Evolutionary conservation across 768 basidiomycete genomes (phyloP).

Genomic region (Phaffia australis): DNA sequence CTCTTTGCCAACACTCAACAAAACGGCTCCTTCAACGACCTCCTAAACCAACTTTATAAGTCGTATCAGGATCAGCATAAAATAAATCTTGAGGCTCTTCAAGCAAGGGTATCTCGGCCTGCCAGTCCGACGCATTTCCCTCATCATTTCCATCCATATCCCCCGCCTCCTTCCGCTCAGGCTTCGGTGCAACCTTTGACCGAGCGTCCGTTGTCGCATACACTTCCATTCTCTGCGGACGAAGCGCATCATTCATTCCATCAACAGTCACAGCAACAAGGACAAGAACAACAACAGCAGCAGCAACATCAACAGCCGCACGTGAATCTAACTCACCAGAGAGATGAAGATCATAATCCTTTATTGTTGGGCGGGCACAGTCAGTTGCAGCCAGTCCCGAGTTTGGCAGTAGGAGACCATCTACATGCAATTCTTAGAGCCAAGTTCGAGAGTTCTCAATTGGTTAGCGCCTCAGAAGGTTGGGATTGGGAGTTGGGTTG

Average conservation of each 20-base stretch:
- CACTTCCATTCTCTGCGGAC: neutral
- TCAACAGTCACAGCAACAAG: constrained; percentile 6
- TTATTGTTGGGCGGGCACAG: too few species aligned
- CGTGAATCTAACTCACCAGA: neutral
- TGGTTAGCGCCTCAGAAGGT: neutral
- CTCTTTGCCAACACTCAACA: too few species aligned
- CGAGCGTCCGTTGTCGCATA: neutral
- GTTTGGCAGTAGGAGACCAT: neutral
- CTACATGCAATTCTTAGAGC: constrained; percentile 10
- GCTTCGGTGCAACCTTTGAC: neutral
- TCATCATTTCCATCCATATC: constrained; percentile 8
- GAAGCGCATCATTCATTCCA: neutral
- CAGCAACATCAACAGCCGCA: neutral
- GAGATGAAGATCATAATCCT: too few species aligned
- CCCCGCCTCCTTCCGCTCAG: neutral
- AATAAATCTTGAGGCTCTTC: too few species aligned
- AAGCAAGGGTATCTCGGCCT: too few species aligned
- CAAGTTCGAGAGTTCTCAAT: constrained; percentile 17
- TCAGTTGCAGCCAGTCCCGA: too few species aligned
- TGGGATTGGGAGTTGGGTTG: constrained; percentile 49
- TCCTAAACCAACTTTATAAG: too few species aligned
- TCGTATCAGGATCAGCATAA: too few species aligned
- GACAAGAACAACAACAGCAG: neutral
- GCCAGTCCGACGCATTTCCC: neutral
- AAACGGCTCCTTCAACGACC: too few species aligned